These are phyloP conservation scores for Hypholoma fasciculare DNA, from an alignment of 768 basidiomycete genomes.

Conservation along the genomic window DNA sequence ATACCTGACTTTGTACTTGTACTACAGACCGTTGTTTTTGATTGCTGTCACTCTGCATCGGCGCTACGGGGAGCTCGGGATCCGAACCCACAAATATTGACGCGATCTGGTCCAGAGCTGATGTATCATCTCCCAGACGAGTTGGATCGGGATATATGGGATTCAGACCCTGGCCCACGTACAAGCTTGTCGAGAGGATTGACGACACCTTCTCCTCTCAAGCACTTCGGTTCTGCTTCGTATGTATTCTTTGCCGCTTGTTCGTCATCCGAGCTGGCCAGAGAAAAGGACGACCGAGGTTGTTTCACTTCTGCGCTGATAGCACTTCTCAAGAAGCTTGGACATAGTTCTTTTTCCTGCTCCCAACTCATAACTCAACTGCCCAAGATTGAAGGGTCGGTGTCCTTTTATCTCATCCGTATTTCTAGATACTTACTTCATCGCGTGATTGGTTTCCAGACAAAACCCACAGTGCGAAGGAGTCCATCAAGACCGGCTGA, in stretches of 20 bases:
- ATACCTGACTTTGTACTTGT: not conserved
- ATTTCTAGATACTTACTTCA: not conserved
- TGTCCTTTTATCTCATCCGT: too few relatives aligned
- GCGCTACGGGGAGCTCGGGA: not conserved
- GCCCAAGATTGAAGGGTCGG: not conserved
- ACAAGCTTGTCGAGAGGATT: not conserved
- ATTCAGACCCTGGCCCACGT: not conserved
- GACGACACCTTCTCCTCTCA: not conserved
- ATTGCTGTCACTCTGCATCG: slow-evolving; percentile 16
- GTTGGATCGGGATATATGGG: slow-evolving; percentile 1
- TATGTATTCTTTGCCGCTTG: slow-evolving; percentile 2
- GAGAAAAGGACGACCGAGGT: not conserved
- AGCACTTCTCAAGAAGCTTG: not conserved
- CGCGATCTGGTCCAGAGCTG: not conserved
- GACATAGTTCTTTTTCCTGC: not conserved
- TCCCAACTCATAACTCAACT: not conserved
- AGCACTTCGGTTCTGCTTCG: not conserved
- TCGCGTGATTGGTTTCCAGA: not conserved
- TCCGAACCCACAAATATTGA: not conserved
- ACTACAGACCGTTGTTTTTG: slow-evolving; percentile 15
- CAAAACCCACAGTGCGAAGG: slow-evolving; percentile 4
- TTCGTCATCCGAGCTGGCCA: slow-evolving; percentile 1
- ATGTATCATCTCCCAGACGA: slow-evolving; percentile 1
- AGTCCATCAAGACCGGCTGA: not conserved
- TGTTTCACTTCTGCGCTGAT: slow-evolving; percentile 2